Evolutionary conservation across 352 stramenopile genomes (phyloP), one percentile per base, ranked within the genome.

Genomic region (Pythium monospermum): DNA sequence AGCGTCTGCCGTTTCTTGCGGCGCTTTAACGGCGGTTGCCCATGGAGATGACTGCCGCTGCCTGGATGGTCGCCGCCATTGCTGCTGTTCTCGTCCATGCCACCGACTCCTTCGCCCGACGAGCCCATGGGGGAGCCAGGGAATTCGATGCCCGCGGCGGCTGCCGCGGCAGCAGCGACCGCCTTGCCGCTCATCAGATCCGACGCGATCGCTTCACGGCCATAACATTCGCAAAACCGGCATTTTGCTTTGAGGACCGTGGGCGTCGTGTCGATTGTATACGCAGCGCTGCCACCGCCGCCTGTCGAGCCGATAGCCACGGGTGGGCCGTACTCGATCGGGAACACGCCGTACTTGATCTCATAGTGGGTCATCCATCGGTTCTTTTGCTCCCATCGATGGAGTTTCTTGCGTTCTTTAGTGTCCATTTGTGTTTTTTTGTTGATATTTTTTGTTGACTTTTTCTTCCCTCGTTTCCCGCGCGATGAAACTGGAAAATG

Each of bases 301-400:
- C 44, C 36, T n/a, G n/a, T n/a, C n/a, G n/a, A n/a, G 31, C 33
- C 37, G 22, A 37, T 35, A 6, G 41, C 43, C 47, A 49, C 40
- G 23, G 49, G 36, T 26, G 49, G 37, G 21, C 61, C 59, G 33
- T 72, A 67, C 57, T 81, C 70, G 39, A 74, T 66, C 19, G 70
- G 70, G 57, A 53, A 45, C 49, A 81, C 70, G 68, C 70, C 70
- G 57, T 81, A 81, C 70, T 77, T 77, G 65, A 77, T 61, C 65
- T 81, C 64, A 44, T 81, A 81, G 59, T 81, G 70, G 30, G 53
- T 36, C 70, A 81, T 81, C 70, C 70, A 81, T 59, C 68, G 67
- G 65, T 81, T 81, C 70, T 81, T 81, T 52, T 81, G 67, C 63
- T 77, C 68, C 70, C 67, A 77, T n/a, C 70, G 70, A 35, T 81